Conservation (phyloP, 352 stramenopile species). For the Globisporangium nagaii region DNA sequence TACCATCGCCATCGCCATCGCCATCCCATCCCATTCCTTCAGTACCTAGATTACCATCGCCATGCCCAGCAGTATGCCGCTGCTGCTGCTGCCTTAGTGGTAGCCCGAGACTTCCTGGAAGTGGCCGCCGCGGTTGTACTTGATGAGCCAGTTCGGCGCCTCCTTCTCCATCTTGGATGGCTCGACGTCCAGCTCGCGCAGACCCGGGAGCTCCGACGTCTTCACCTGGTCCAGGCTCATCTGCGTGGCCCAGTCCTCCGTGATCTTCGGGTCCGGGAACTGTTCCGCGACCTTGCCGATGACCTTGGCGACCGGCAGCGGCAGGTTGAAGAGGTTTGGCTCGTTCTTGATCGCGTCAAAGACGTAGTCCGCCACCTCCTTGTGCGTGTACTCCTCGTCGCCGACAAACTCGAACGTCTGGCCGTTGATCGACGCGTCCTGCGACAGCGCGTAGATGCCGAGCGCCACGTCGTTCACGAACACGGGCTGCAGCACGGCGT, state of each 20-base stretch:
- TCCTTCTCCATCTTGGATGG: constrained; percentile 93
- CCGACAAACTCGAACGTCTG: constrained; percentile 95
- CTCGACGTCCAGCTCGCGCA: constrained; percentile 83
- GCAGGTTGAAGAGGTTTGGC: constrained; percentile 76
- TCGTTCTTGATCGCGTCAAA: constrained; percentile 88
- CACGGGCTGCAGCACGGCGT: constrained; percentile 91
- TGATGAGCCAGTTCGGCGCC: constrained; percentile 93
- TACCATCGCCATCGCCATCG: not conserved
- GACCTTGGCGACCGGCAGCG: constrained; percentile 63
- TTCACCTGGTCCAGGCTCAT: constrained; percentile 82
- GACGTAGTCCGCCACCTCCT: constrained; percentile 96
- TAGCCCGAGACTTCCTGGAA: constrained; percentile 90
- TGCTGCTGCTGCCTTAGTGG: too few relatives aligned
- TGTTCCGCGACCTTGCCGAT: constrained; percentile 78
- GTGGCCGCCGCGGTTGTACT: constrained; percentile 92
- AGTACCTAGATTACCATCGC: not conserved
- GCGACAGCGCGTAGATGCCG: constrained; percentile 72
- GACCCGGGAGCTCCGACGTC: constrained; percentile 66
- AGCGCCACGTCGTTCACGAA: constrained; percentile 82
- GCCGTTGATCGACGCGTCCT: constrained; percentile 85
- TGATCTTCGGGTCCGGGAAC: constrained; percentile 84
- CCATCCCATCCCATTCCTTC: not conserved
- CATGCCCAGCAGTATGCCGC: too few relatives aligned
- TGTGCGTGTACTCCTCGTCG: constrained; percentile 95
- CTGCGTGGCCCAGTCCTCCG: constrained; percentile 65